These are phyloP conservation scores for Botryotinia globosa DNA, from an alignment of 2,329 filamentous ascomycete species.

Conservation along the genomic window DNA sequence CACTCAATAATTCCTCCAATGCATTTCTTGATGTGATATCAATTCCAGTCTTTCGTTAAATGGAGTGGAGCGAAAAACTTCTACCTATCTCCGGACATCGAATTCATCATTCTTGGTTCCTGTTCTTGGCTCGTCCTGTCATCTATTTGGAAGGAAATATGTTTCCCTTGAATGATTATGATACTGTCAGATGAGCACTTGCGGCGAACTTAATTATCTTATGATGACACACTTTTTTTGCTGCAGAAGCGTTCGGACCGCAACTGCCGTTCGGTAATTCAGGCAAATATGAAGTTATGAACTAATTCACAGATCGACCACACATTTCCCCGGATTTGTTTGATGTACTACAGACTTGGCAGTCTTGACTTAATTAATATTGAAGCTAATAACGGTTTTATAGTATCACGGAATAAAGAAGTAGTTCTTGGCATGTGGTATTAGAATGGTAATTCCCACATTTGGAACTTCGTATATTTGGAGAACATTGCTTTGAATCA, in stretches of 20 bases:
- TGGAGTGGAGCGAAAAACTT: background rate
- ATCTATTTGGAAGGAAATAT: background rate
- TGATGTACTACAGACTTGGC: background rate
- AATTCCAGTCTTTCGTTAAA: background rate
- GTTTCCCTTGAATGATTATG: background rate
- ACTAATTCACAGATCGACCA: background rate
- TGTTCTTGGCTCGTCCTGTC: background rate
- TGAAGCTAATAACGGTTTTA: background rate
- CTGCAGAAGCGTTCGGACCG: background rate
- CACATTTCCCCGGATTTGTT: background rate
- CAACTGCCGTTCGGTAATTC: slow-evolving; percentile 13
- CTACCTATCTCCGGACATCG: background rate
- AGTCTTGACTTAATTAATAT: background rate
- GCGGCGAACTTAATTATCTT: background rate
- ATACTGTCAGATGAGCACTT: slow-evolving; percentile 4
- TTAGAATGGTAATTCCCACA: background rate
- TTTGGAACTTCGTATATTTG: background rate
- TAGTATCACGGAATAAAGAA: background rate
- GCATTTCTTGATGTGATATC: background rate
- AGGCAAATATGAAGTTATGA: slow-evolving; percentile 15
- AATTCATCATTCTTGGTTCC: background rate
- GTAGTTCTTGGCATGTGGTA: background rate
- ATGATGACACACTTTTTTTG: background rate
- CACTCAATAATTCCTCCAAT: background rate
- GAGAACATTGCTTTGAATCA: background rate